Evolutionary conservation across 2,329 filamentous ascomycete species (phyloP), one percentile per base, ranked within the genome.

Genomic region (Zymoseptoria tritici): DNA sequence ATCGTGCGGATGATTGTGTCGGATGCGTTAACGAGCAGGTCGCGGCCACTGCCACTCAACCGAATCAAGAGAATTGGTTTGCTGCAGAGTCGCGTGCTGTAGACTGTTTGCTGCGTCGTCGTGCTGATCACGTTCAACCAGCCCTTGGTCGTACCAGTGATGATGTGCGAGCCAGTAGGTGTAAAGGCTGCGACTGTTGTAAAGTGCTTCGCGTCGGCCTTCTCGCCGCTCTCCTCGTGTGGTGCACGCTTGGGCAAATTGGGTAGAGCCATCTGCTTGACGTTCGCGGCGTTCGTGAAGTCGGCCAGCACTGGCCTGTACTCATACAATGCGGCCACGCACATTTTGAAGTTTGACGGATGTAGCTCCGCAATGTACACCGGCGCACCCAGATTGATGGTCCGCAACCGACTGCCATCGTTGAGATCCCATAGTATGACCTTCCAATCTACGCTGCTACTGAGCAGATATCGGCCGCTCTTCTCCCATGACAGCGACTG

Each of bases 301-400:
- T 97, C 91, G 64, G 97, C 91, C 6, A 99, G 82, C 56, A 93
- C 83, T 0, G 93, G 93, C 65, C 95, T 86, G 68, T 96, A 92
- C 79, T 99, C 94, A 74, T 94, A 97, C 20, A 97, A 83, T 2
- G 93, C 93, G 16, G 90, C 91, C 19, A 95, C 91, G 71, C 97
- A 96, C 62, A 90, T 82, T 62, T 90, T 81, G 73, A 91, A 89
- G 65, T 96, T 91, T 77, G 85, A 88, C 3, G 94, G 93, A 75
- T 99, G 91, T 59, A 99, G 80, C 76, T 99, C 94, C 3, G 93
- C 95, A 68, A 95, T 96, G 77, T 97, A 99, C 36, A 96, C 90
- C 0, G 93, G 91, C 2, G 92, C 91, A 66, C 93, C 87, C 71
- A 99, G 96, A 66, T 91, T 89, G 68, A 97, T 88, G 67, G 90